Base-by-base conservation (phyloP, 2,329 filamentous ascomycete species). In the Endothia cerciana region DNA sequence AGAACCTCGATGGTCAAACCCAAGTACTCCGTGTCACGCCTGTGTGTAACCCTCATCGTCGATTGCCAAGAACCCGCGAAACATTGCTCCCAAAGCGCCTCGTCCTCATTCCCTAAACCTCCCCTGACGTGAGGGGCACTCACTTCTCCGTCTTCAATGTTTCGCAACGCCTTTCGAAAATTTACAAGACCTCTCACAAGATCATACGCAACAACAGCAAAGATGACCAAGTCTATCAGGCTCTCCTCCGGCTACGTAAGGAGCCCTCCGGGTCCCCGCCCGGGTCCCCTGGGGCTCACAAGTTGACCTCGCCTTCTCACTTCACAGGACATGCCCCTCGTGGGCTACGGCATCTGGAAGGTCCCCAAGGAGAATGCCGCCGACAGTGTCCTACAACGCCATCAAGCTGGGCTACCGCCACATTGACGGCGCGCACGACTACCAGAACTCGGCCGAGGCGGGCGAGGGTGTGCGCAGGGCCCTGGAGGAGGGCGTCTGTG, bases 381-480 rank as follows among this genome's bases (percentile, higher is more conserved):
- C 53, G 75, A 76, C 71, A 83, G 83, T 69, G 87, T 92, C n/a
- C 64, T 92, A 92, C 80, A 87, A 78, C 66, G 76, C 81, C 65
- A 85, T 85, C 75, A 84, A 84, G 74, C 74, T 79, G 19, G 83
- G 83, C 19, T 85, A 85, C 74, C 77, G 83, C 41, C 78, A 82
- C 68, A 83, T 85, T 66, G 83, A 85, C 71, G 78, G 80, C 67
- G 83, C 83, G 4, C 84, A 82, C 74, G 81, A 83, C 73, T 90
- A 90, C 73, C 81, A 82, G 64, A 92, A 89, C 65, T 89, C 91
- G 74, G 82, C 82, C 63, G 87, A 89, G 62, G 88, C 90, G 0
- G 90, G 88, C 15, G 78, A 82, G 69, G 90, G 86, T 25, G 86
- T 91, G 73, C 85, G 82, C 70, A 83, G 77, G 51, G 83, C 83